phyloP scores from a whole-genome alignment of 352 stramenopile genomes.

The Peronospora tabacina region DNA sequence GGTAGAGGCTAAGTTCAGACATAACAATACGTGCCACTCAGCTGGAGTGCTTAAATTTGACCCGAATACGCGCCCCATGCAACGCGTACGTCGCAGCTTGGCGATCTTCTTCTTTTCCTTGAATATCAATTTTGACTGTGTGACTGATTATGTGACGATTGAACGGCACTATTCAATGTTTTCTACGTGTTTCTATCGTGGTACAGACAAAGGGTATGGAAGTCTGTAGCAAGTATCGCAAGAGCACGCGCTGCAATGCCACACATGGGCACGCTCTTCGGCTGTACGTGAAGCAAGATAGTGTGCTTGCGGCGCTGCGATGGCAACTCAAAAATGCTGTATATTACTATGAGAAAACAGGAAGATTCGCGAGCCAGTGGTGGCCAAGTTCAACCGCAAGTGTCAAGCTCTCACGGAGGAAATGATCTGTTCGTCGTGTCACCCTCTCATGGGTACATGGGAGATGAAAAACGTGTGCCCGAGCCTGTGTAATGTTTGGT shows the following conservation, averaged over 20 bases:
- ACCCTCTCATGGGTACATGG: slow-evolving; percentile 69
- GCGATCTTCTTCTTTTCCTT: background rate
- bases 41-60: slow-evolving; percentile 68
- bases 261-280: slow-evolving; percentile 56
- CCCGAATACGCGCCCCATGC: slow-evolving; percentile 45
- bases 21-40: slow-evolving; percentile 42
- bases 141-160: background rate
- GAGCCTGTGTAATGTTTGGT: slow-evolving; percentile 72
- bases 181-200: slow-evolving; percentile 4
- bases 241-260: slow-evolving; percentile 77
- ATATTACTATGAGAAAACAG: slow-evolving; percentile 18
- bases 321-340: slow-evolving; percentile 1
- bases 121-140: background rate
- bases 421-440: slow-evolving; percentile 74
- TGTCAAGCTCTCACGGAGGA: slow-evolving; percentile 60
- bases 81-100: slow-evolving; percentile 36
- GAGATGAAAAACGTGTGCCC: slow-evolving; percentile 70
- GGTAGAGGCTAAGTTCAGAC: slow-evolving; percentile 26
- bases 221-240: slow-evolving; percentile 72
- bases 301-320: background rate
- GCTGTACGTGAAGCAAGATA: slow-evolving; percentile 33
- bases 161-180: slow-evolving; percentile 1
- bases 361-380: slow-evolving; percentile 71
- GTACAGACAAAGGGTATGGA: slow-evolving; percentile 52
- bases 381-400: slow-evolving; percentile 60